These are phyloP conservation scores for Ehretia macrophylla DNA, from an alignment of 257 asterid species.

Conservation along the genomic window DNA sequence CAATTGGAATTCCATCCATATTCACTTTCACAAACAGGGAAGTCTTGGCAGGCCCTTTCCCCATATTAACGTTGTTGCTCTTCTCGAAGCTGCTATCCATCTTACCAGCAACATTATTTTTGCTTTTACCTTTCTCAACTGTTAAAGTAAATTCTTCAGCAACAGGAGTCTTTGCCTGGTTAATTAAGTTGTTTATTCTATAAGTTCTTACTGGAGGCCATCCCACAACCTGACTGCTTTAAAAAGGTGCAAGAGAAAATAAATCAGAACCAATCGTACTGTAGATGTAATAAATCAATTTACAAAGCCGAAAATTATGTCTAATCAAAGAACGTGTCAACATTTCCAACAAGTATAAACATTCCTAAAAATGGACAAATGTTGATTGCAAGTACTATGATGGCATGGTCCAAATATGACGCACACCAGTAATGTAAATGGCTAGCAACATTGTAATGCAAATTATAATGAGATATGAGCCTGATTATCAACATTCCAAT, in stretches of 20 bases:
- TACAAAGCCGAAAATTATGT: not conserved
- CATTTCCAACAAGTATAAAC: no score
- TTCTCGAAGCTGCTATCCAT: constrained; percentile 15
- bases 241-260: not conserved
- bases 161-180: constrained; percentile 28
- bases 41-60: constrained; percentile 27
- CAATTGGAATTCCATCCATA: constrained; percentile 83
- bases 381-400: no score
- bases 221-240: constrained; percentile 51
- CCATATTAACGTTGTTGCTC: constrained; percentile 27
- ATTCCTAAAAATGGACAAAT: no score
- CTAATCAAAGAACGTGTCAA: not conserved
- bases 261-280: not conserved
- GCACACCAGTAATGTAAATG: no score
- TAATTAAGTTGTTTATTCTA: constrained; percentile 40
- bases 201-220: constrained; percentile 50
- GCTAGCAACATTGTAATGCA: no score
- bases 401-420: no score
- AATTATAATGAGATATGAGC: no score
- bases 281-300: not conserved
- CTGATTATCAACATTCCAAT: no score
- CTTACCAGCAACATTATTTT: constrained; percentile 12
- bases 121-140: constrained; percentile 38
- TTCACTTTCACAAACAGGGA: constrained; percentile 81
- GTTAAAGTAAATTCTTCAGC: constrained; percentile 24